Evolutionary conservation across 78 protist species (phyloP).

Genomic region (Guillardia theta): DNA sequence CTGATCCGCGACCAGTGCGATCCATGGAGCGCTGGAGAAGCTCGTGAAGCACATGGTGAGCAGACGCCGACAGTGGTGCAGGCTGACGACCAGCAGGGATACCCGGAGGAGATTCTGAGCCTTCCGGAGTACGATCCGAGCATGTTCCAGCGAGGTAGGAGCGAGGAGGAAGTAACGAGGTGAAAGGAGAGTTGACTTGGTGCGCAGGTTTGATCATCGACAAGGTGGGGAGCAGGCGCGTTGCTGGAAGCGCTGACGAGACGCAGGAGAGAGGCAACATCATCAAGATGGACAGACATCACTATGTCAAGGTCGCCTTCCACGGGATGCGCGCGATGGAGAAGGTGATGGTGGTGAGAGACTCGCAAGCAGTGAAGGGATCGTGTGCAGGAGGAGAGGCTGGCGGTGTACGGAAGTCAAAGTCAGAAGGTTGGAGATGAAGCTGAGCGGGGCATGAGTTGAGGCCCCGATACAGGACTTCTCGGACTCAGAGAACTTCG

Average conservation of each 20-base stretch:
- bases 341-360: too few relatives aligned
- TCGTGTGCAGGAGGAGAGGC: neutral
- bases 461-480: neutral
- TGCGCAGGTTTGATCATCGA: slow-evolving; percentile 55
- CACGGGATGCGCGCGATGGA: slow-evolving; percentile 14
- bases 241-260: neutral
- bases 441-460: too few relatives aligned
- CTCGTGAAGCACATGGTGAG: slow-evolving; percentile 32
- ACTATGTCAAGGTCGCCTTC: slow-evolving; percentile 56
- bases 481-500: neutral
- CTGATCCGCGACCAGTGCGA: too few relatives aligned
- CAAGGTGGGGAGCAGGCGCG: slow-evolving; percentile 1
- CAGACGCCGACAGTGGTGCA: too few relatives aligned
- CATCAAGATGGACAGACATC: slow-evolving; percentile 56
- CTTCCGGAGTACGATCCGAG: slow-evolving; percentile 41
- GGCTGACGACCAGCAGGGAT: too few relatives aligned
- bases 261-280: slow-evolving; percentile 44
- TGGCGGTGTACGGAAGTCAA: too few relatives aligned
- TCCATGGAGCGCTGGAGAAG: slow-evolving; percentile 39
- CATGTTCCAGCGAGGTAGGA: slow-evolving; percentile 45
- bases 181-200: too few relatives aligned
- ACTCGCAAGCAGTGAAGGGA: too few relatives aligned
- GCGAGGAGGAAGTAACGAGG: too few relatives aligned
- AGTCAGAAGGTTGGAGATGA: too few relatives aligned
- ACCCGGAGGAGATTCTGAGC: neutral